These are phyloP conservation scores for Aegilops speltoides DNA, from an alignment of 176 grass and related monocot species.

Conservation along the genomic window DNA sequence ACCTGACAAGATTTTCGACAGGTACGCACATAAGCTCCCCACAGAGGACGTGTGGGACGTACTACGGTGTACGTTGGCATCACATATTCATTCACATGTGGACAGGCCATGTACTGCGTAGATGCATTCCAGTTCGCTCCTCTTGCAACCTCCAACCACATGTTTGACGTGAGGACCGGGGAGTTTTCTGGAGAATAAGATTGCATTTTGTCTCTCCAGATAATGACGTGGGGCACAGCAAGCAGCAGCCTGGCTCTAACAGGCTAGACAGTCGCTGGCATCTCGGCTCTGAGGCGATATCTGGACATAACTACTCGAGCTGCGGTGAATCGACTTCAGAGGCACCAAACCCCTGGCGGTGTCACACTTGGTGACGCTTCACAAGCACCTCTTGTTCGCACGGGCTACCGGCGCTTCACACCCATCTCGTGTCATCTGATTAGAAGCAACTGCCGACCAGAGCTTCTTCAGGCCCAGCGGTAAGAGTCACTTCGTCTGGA, in stretches of 20 bases:
- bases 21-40: background rate
- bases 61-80: background rate
- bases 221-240: conserved; percentile 10
- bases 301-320: background rate
- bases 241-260: background rate
- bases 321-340: background rate
- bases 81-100: background rate
- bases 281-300: background rate
- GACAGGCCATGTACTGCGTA: background rate
- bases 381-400: conserved; percentile 28
- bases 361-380: conserved; percentile 23
- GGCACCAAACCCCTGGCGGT: background rate
- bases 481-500: conserved; percentile 20
- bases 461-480: conserved; percentile 27
- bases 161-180: conserved; percentile 27
- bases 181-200: background rate
- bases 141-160: conserved; percentile 16
- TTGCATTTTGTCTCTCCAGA: background rate
- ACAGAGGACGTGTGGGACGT: background rate
- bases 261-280: background rate
- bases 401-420: conserved; percentile 8
- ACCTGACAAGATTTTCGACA: background rate
- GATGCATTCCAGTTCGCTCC: background rate
- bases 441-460: conserved; percentile 26
- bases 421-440: conserved; percentile 28